Evolutionary conservation across 768 basidiomycete genomes (phyloP).

Genomic region (Rhodocollybia butyracea): DNA sequence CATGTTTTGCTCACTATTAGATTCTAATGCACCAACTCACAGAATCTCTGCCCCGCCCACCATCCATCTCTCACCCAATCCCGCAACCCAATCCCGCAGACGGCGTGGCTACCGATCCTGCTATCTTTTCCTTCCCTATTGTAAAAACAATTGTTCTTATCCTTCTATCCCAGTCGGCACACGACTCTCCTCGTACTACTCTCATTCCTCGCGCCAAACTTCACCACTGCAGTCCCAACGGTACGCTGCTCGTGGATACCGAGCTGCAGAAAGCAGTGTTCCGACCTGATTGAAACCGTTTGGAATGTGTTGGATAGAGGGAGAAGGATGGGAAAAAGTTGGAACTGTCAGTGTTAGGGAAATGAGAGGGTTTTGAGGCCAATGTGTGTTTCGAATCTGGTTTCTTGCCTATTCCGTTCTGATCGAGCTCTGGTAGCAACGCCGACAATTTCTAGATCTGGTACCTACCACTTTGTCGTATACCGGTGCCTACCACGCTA

Average conservation of each 20-base stretch:
- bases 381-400: constrained; percentile 35
- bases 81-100: too few species aligned
- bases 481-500: constrained; percentile 61
- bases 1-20: too few species aligned
- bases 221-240: constrained; percentile 53
- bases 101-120: constrained; percentile 44
- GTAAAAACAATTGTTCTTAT: not conserved
- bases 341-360: constrained; percentile 62
- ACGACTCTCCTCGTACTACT: constrained; percentile 1
- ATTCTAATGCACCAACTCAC: not conserved
- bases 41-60: constrained; percentile 10
- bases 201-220: constrained; percentile 53
- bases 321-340: constrained; percentile 50
- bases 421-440: constrained; percentile 72
- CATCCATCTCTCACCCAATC: too few species aligned
- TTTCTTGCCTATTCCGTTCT: not conserved
- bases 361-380: constrained; percentile 82
- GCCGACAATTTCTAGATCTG: constrained; percentile 81
- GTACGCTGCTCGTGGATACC: constrained; percentile 80
- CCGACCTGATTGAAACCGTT: constrained; percentile 79
- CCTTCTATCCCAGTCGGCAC: constrained; percentile 38
- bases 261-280: constrained; percentile 71
- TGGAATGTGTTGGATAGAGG: constrained; percentile 84
- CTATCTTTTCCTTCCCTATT: constrained; percentile 12
- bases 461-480: constrained; percentile 44